Evolutionary conservation across 2,329 filamentous ascomycete species (phyloP).

Genomic region (Cladobotryum mycophilum): DNA sequence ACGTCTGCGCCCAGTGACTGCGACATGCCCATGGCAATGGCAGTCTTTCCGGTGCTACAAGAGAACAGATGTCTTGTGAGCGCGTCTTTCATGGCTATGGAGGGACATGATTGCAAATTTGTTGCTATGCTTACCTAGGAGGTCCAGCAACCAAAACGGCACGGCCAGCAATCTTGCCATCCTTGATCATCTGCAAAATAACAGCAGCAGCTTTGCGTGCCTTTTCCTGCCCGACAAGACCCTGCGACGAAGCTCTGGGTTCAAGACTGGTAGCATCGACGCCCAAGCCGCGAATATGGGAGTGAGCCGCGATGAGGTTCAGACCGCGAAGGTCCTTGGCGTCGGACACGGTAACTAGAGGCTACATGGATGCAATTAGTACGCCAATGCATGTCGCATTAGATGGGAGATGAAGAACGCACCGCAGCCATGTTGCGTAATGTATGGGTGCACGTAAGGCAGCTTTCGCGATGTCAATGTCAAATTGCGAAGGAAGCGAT

Average conservation of each 20-base stretch:
- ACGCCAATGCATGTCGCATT: neutral
- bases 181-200: constrained; percentile 97
- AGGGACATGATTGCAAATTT: neutral
- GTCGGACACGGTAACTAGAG: constrained; percentile 77
- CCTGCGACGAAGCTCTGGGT: constrained; percentile 78
- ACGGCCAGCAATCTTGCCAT: constrained; percentile 94
- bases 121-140: constrained; percentile 53
- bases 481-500: constrained; percentile 4
- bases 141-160: constrained; percentile 93
- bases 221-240: constrained; percentile 92
- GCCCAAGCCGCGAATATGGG: constrained; percentile 91
- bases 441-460: constrained; percentile 1
- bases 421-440: constrained; percentile 46
- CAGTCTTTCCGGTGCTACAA: constrained; percentile 87
- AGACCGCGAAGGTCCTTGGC: constrained; percentile 92
- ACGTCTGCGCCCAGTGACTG: constrained; percentile 92
- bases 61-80: neutral
- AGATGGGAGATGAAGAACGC: constrained; percentile 24
- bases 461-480: neutral
- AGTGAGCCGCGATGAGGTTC: constrained; percentile 97
- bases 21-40: constrained; percentile 97
- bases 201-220: constrained; percentile 93
- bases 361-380: constrained; percentile 30
- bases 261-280: constrained; percentile 89
- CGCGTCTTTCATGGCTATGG: neutral